phyloP scores from a whole-genome alignment of 2,329 filamentous ascomycete species.

The Hypoxylon sp. region DNA sequence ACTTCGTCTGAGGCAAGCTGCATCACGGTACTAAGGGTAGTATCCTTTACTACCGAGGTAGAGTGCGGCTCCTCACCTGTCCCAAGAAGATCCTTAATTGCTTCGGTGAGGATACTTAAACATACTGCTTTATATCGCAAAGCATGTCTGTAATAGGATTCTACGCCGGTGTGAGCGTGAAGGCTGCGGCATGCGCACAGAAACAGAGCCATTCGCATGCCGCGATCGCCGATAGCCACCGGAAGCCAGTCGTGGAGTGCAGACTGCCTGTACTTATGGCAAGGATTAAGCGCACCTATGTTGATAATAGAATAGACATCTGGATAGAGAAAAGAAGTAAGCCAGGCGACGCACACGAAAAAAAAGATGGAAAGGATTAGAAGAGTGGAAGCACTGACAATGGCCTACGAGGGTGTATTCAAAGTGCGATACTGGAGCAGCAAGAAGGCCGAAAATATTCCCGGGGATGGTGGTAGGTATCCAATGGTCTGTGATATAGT shows the following conservation, averaged over 20 bases:
- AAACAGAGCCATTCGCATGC: constrained; percentile 4
- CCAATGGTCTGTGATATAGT: too few species aligned
- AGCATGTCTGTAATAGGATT: neutral
- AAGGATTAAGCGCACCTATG: neutral
- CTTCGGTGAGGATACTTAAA: constrained; percentile 3
- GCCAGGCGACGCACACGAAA: too few species aligned
- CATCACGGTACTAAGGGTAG: constrained; percentile 8
- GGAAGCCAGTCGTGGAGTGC: neutral
- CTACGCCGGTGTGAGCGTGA: neutral
- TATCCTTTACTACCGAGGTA: too few species aligned
- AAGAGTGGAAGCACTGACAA: neutral
- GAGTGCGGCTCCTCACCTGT: neutral
- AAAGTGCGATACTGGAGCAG: neutral
- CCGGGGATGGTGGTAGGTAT: neutral
- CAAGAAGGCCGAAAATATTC: neutral
- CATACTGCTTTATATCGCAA: constrained; percentile 2
- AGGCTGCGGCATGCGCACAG: constrained; percentile 5
- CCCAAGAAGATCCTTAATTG: neutral
- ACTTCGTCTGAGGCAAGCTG: constrained; percentile 17
- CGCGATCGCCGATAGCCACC: neutral
- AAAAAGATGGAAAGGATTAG: neutral
- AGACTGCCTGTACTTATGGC: neutral
- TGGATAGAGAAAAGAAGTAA: neutral
- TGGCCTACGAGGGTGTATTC: neutral
- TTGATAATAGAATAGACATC: neutral